These are phyloP conservation scores for Chalara sp. DNA, from an alignment of 2,329 filamentous ascomycete species.

Conservation along the genomic window DNA sequence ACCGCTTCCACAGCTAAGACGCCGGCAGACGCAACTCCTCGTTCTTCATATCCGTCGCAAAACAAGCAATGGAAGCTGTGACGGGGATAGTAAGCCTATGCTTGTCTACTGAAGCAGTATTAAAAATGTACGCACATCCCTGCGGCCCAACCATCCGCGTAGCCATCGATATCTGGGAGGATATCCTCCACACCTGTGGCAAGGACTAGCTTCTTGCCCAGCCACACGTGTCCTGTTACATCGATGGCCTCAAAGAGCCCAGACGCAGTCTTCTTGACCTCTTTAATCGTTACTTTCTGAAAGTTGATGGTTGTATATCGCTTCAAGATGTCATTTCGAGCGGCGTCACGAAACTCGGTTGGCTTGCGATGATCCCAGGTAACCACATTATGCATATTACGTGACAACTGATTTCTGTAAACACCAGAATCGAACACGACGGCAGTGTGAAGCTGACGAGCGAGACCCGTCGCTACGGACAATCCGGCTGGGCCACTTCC, in stretches of 20 bases:
- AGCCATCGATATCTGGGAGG: slow-evolving; percentile 44
- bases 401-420: slow-evolving; percentile 35
- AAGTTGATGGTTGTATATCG: slow-evolving; percentile 31
- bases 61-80: slow-evolving; percentile 54
- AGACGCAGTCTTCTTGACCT: slow-evolving; percentile 9
- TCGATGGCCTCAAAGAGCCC: slow-evolving; percentile 33
- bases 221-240: slow-evolving; percentile 33
- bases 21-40: slow-evolving; percentile 37
- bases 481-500: too few species aligned
- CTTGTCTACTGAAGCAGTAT: neutral
- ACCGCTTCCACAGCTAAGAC: slow-evolving; percentile 37
- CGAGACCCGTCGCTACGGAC: too few species aligned
- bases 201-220: slow-evolving; percentile 46
- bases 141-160: slow-evolving; percentile 44
- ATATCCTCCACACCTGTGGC: slow-evolving; percentile 47
- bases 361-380: slow-evolving; percentile 30
- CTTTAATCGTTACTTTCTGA: slow-evolving; percentile 17
- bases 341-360: slow-evolving; percentile 24
- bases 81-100: too few species aligned
- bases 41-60: slow-evolving; percentile 54
- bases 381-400: slow-evolving; percentile 38
- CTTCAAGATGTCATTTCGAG: slow-evolving; percentile 26
- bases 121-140: slow-evolving; percentile 9
- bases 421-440: slow-evolving; percentile 35
- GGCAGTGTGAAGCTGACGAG: slow-evolving; percentile 31